These are phyloP conservation scores for Pseudogymnoascus sp. DNA, from an alignment of 2,329 filamentous ascomycete species.

Conservation along the genomic window DNA sequence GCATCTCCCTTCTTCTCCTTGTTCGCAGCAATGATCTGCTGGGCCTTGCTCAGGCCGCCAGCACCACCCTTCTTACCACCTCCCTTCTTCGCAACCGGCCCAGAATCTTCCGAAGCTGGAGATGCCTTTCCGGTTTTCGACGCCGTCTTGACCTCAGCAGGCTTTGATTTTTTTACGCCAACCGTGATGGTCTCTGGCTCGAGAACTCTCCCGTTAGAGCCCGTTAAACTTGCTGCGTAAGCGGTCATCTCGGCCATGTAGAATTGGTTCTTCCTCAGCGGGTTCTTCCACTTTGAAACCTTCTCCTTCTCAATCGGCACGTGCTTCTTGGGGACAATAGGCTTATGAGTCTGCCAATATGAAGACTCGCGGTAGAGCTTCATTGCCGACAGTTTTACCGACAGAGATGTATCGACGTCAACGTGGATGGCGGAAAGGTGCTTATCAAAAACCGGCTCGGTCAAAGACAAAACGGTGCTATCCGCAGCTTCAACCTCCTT, in stretches of 20 bases:
- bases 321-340: constrained; percentile 35
- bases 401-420: constrained; percentile 24
- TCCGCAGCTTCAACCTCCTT: constrained; percentile 13
- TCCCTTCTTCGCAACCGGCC: constrained; percentile 21
- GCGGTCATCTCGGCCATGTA: constrained; percentile 59
- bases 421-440: constrained; percentile 38
- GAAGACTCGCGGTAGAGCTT: constrained; percentile 39
- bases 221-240: constrained; percentile 64
- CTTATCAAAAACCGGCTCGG: constrained; percentile 37
- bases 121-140: constrained; percentile 20
- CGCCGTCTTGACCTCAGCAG: constrained; percentile 19
- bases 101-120: constrained; percentile 9
- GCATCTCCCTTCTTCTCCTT: constrained; percentile 22
- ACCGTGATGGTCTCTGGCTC: constrained; percentile 57
- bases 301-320: constrained; percentile 33
- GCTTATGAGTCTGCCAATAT: constrained; percentile 55
- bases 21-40: constrained; percentile 27
- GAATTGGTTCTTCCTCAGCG: constrained; percentile 40
- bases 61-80: constrained; percentile 32
- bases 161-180: constrained; percentile 22
- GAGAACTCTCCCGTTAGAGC: constrained; percentile 51
- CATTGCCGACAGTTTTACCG: constrained; percentile 17
- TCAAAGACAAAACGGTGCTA: constrained; percentile 37
- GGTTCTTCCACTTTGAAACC: constrained; percentile 28
- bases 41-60: constrained; percentile 28